phyloP scores from a whole-genome alignment of 2,329 filamentous ascomycete species.

The Albifimbria verrucaria region DNA sequence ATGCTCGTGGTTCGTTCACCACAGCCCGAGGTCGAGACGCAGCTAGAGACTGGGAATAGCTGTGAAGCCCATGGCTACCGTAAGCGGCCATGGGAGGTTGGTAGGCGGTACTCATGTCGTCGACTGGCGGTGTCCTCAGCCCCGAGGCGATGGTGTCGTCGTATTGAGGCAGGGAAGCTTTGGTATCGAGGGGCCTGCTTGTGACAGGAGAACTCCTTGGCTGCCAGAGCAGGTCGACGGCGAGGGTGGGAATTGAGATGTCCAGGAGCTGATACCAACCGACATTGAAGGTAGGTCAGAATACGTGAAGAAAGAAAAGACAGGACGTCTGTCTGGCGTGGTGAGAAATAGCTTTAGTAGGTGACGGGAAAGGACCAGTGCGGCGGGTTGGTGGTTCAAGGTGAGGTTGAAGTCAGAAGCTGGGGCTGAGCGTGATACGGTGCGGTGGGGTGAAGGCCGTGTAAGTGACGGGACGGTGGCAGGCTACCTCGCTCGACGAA shows the following conservation, averaged over 20 bases:
- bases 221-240: constrained; percentile 15
- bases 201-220: constrained; percentile 14
- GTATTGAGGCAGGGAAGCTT: constrained; percentile 18
- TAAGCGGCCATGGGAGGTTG: constrained; percentile 45
- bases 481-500: not conserved
- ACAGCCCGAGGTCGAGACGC: constrained; percentile 25
- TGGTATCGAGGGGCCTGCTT: no score
- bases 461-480: not conserved
- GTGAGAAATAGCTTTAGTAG: not conserved
- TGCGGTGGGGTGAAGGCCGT: not conserved
- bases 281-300: constrained; percentile 19
- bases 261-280: constrained; percentile 18
- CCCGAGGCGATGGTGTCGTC: constrained; percentile 27
- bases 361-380: not conserved
- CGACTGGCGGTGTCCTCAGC: constrained; percentile 48
- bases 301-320: not conserved
- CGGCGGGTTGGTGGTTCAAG: not conserved
- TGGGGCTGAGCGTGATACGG: not conserved
- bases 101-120: constrained; percentile 53
- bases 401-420: not conserved
- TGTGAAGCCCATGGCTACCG: constrained; percentile 40
- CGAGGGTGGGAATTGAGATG: constrained; percentile 18
- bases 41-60: constrained; percentile 32
- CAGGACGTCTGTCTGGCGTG: not conserved
- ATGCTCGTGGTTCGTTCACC: constrained; percentile 29